Base-by-base conservation (phyloP, 495 filamentous ascomycete species). In the Annulohypoxylon moriforme region DNA sequence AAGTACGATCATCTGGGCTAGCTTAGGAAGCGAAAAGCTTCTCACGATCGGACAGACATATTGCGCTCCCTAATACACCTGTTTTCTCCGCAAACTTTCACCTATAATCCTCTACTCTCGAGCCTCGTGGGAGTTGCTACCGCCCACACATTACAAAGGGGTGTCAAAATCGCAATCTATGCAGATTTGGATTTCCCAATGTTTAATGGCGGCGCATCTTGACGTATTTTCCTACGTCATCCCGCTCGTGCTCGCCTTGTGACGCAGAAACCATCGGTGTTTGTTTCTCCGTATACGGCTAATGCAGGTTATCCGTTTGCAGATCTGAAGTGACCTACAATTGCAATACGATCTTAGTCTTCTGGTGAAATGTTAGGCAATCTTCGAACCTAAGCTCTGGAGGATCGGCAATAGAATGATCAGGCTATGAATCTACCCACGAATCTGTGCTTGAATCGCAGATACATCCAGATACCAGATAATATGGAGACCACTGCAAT, bases 171-270 rank as follows among this genome's bases (percentile, higher is more conserved):
- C 5, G 4, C 31, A 16, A n/a, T 20, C 47, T n/a, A 40, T 50
- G 52, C 52, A 53, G 52, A 60, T 56, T 56, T 46, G 24, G 60
- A 34, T 64, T 66, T 57, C 47, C 52, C 10, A 22, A 33, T 47
- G 55, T 49, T 46, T 57, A 27, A 59, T 56, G 55, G 67, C 47
- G 57, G 63, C 58, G 63, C 59, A 64, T 64, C 52, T 71, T 74
- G 71, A 71, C 71, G 71, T 71, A 74, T 22, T 57, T 52, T 31
- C 11, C 61, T 73, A 73, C 71, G 71, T 73, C 71, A 73, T 73
- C 66, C 40, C 34, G 10, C 18, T 49, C 44, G 38, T 62, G 33
- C 29, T 50, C 50, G 40, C 53, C 25, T 47, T 62, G 62, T 73
- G 66, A 67, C 58, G 60, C 62, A 73, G 61, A 24, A 34, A 49